These are phyloP conservation scores for Zymoseptoria crescenta DNA, from an alignment of 2,329 filamentous ascomycete species.

Conservation along the genomic window DNA sequence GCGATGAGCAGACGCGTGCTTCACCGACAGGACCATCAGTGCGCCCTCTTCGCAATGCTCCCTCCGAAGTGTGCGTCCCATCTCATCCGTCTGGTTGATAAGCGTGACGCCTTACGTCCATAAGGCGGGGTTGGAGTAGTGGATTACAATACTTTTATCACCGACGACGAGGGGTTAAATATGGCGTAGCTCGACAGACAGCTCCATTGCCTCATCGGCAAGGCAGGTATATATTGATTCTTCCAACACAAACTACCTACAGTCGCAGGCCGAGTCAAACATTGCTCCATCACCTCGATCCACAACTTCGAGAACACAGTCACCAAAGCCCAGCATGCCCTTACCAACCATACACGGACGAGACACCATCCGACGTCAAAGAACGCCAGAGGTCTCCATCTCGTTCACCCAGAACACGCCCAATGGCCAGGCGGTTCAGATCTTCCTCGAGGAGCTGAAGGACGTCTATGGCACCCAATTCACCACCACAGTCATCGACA, in stretches of 20 bases:
- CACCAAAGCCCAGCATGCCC: conserved; percentile 26
- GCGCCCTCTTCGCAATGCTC: too few relatives aligned
- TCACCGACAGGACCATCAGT: too few relatives aligned
- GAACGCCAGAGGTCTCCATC: conserved; percentile 45
- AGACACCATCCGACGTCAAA: conserved; percentile 41
- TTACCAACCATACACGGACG: conserved; percentile 36
- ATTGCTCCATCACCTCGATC: conserved; percentile 5
- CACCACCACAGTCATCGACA: conserved; percentile 43
- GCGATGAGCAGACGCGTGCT: too few relatives aligned
- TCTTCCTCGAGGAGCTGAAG: conserved; percentile 49
- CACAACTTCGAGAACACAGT: not conserved
- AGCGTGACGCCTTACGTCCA: not conserved
- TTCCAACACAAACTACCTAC: not conserved
- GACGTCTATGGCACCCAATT: conserved; percentile 44
- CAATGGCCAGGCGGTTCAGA: conserved; percentile 47
- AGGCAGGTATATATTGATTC: not conserved
- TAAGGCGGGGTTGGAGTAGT: not conserved
- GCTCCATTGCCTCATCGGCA: not conserved
- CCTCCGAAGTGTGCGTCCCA: too few relatives aligned
- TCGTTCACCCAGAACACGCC: conserved; percentile 47
- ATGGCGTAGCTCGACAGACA: not conserved
- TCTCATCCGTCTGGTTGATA: not conserved
- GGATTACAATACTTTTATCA: not conserved
- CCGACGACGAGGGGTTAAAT: not conserved
- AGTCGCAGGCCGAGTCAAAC: not conserved